phyloP scores from a whole-genome alignment of 208 protist species.

The Trichomonas tenax region DNA sequence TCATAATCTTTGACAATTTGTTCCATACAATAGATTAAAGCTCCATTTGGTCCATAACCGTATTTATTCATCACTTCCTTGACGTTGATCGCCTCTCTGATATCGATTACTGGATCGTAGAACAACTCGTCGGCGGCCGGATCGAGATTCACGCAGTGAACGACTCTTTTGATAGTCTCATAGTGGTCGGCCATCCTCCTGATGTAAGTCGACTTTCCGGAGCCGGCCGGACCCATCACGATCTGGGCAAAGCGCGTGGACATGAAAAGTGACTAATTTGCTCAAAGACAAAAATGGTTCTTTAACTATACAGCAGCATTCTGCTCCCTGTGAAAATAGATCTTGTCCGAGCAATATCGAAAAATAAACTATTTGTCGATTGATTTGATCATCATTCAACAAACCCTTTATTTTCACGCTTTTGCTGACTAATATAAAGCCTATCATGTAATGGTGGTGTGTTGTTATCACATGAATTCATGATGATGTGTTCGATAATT shows the following conservation, averaged over 20 bases:
- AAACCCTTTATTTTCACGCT: too few species aligned
- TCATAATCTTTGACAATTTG: conserved; percentile 55
- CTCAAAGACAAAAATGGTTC: too few species aligned
- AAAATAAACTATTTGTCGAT: too few species aligned
- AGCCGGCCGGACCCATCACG: background rate
- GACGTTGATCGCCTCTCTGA: conserved; percentile 6
- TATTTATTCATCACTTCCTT: conserved; percentile 59
- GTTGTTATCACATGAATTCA: too few species aligned
- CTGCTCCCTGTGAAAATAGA: too few species aligned
- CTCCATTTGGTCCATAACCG: conserved; percentile 61
- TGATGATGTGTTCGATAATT: too few species aligned
- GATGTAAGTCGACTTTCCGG: background rate
- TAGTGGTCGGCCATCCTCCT: background rate
- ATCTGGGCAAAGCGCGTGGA: background rate
- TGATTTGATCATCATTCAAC: too few species aligned
- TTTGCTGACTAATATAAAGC: too few species aligned
- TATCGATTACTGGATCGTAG: background rate
- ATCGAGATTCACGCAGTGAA: conserved; percentile 12
- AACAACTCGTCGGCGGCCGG: background rate
- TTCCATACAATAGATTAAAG: conserved; percentile 62
- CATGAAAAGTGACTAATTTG: background rate
- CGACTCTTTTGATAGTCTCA: background rate
- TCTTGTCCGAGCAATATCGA: too few species aligned
- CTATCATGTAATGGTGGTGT: too few species aligned
- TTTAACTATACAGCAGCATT: too few species aligned